Base-by-base conservation (phyloP, 768 basidiomycete genomes). In the Suillus clintonianus region DNA sequence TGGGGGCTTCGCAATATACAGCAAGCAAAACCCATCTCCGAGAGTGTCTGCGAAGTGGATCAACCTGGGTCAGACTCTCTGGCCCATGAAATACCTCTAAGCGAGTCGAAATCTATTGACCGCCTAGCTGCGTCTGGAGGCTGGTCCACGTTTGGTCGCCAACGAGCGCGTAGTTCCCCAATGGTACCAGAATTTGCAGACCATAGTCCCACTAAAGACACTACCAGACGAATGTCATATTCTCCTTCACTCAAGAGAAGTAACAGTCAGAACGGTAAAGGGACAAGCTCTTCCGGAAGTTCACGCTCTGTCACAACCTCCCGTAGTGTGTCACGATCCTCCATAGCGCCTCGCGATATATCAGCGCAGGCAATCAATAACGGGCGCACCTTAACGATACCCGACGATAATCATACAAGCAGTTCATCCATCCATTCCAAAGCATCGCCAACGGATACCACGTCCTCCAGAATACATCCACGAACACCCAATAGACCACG, bases 141-240 rank as follows among this genome's bases (percentile, higher is more conserved):
- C 63, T 78, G 77, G 77, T 70, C 77, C 30, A 78, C 77, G 14
- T 80, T 78, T 69, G 77, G 77, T 34, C 72, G 75, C 54, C 67
- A 62, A 53, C 68, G 67, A 43, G 65, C 63, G 9, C 68, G 63
- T 11, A 67, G 64, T 17, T 41, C 62, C 5, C 51, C 66, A 27
- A 69, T 68, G 42, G 58, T 65, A n/a, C 64, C 54, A 17, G 66
- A 53, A 37, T 62, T 64, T n/a, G 64, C 71, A 50, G 67, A 61
- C 17, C 62, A 60, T 22, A 37, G 63, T 11, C 60, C 67, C 24
- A 51, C 68, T 47, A 58, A 27, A 11, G 64, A 67, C 54, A 57
- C 66, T 50, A 64, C 45, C 24, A 66, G 63, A 60, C 58, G 61
- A 11, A 42, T 56, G 19, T 66, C 71, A n/a, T 62, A 48, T 32